These are phyloP conservation scores for Melaleuca alternifolia DNA, from an alignment of 345 rosid species.

Conservation along the genomic window DNA sequence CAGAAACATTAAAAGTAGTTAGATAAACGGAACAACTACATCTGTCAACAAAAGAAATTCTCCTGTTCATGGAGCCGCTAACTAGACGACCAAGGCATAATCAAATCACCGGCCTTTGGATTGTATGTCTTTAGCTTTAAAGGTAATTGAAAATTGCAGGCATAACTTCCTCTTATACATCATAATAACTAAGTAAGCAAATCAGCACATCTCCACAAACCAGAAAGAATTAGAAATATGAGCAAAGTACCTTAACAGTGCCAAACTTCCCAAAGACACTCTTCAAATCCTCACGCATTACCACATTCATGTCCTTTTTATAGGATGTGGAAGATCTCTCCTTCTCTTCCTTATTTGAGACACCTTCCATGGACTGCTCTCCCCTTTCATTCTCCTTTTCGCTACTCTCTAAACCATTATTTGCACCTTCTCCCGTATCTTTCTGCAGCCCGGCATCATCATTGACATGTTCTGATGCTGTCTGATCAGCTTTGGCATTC, in stretches of 20 bases:
- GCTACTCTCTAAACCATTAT: slow-evolving; percentile 17
- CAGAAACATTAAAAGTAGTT: slow-evolving; percentile 4
- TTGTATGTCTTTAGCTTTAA: background rate
- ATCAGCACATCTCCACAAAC: background rate
- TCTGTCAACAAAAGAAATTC: background rate
- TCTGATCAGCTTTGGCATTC: slow-evolving; percentile 7
- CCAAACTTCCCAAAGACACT: slow-evolving; percentile 59
- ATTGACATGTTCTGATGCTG: background rate
- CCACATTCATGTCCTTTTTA: slow-evolving; percentile 57
- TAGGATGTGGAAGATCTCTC: slow-evolving; percentile 34
- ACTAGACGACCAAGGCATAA: background rate
- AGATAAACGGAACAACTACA: background rate
- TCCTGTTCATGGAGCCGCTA: background rate
- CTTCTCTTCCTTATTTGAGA: slow-evolving; percentile 21
- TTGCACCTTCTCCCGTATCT: slow-evolving; percentile 19
- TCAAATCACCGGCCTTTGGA: background rate
- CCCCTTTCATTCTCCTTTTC: slow-evolving; percentile 14
- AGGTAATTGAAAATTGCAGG: background rate
- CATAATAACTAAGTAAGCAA: background rate
- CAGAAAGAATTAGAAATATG: background rate
- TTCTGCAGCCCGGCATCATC: background rate
- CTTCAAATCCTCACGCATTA: slow-evolving; percentile 89
- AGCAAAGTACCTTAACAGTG: slow-evolving; percentile 54
- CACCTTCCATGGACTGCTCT: slow-evolving; percentile 33
- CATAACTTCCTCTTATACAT: background rate